phyloP scores from a whole-genome alignment of 2,329 filamentous ascomycete genomes.

The Colletotrichum nymphaeae region DNA sequence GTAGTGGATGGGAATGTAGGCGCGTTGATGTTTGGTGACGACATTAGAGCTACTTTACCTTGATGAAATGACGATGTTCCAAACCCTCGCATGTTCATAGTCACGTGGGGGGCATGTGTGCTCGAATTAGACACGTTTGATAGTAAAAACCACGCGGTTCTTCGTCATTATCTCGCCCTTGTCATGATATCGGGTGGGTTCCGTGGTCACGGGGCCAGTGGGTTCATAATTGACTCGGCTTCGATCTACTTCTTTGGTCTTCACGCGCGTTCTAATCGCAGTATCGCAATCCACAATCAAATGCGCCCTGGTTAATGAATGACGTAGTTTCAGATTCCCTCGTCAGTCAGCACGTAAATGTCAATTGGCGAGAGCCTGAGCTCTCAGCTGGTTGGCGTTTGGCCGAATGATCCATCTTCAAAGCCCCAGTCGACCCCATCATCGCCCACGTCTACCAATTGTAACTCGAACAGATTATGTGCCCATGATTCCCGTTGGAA shows the following conservation, averaged over 20 bases:
- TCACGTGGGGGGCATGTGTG: background rate
- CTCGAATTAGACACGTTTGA: background rate
- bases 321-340: conserved; percentile 6
- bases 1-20: background rate
- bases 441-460: background rate
- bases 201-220: background rate
- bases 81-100: background rate
- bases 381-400: background rate
- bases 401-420: background rate
- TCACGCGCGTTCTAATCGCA: background rate
- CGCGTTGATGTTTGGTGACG: background rate
- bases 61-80: conserved; percentile 8
- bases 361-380: no score
- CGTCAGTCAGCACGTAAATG: background rate
- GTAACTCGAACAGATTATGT: background rate
- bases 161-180: conserved; percentile 11
- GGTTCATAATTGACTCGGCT: background rate
- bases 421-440: background rate
- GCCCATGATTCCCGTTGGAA: background rate
- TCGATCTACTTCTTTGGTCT: background rate
- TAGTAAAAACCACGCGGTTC: background rate
- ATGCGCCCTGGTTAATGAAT: background rate
- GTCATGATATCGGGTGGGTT: background rate
- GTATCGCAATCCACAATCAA: background rate
- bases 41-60: background rate